A percentile compares a stretch with the other conserved stretches of the same genome.
These are phyloP conservation scores for Phytophthora ramorum DNA, from an alignment of 352 stramenopile species.

Conservation along the genomic window DNA sequence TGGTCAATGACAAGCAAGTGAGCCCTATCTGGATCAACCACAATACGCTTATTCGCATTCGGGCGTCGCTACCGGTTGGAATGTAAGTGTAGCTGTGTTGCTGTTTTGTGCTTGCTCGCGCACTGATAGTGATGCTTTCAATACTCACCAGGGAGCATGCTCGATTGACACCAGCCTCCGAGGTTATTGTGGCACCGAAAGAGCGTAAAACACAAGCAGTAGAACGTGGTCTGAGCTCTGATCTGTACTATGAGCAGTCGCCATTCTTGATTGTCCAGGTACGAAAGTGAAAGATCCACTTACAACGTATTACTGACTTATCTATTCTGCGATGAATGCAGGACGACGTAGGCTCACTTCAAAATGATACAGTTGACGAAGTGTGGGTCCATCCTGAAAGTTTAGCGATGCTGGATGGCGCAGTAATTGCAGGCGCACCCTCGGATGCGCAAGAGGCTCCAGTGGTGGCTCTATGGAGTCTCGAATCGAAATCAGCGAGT, in stretches of 20 bases:
- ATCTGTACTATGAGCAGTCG: slow-evolving; percentile 73
- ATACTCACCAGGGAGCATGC: slow-evolving; percentile 59
- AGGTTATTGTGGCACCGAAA: slow-evolving; percentile 83
- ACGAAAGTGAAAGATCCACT: not conserved
- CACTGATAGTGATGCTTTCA: not conserved
- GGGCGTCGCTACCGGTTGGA: slow-evolving; percentile 60
- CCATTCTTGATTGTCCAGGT: slow-evolving; percentile 59
- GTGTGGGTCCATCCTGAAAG: slow-evolving; percentile 75
- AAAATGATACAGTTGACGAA: slow-evolving; percentile 56
- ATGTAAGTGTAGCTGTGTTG: slow-evolving; percentile 50
- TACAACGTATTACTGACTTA: not conserved
- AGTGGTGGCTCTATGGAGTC: slow-evolving; percentile 49
- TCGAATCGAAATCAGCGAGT: slow-evolving; percentile 12
- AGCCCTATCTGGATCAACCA: slow-evolving; percentile 86
- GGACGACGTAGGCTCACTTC: slow-evolving; percentile 14
- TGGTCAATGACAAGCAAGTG: slow-evolving; percentile 89
- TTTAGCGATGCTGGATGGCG: slow-evolving; percentile 65
- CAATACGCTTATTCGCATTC: slow-evolving; percentile 77
- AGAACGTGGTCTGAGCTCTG: slow-evolving; percentile 42
- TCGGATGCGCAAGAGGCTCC: slow-evolving; percentile 45
- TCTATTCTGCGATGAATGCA: slow-evolving; percentile 5
- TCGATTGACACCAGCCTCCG: slow-evolving; percentile 69
- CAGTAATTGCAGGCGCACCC: slow-evolving; percentile 37
- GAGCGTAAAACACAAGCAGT: slow-evolving; percentile 46
- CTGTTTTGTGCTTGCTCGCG: not conserved